These are phyloP conservation scores for Ophiostoma sp. DNA, from an alignment of 2,329 filamentous ascomycete species.

Conservation along the genomic window DNA sequence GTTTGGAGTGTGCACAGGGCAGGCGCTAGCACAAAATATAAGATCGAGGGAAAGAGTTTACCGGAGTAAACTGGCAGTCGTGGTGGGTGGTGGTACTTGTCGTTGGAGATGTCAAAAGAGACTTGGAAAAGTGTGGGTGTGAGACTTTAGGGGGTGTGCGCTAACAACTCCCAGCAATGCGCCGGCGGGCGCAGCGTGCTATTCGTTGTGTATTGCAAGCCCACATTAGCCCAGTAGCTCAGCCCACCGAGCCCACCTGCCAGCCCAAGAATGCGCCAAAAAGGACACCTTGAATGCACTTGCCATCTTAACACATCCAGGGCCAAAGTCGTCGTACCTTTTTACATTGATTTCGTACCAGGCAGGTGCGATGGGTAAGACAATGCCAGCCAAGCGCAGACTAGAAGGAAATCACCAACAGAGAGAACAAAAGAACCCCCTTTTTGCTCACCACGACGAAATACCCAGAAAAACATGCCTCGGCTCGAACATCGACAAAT, in stretches of 20 bases:
- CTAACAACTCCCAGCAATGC: neutral
- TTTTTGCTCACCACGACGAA: neutral
- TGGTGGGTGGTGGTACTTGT: neutral
- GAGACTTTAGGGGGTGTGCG: neutral
- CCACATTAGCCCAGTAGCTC: too few relatives aligned
- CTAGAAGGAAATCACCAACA: slow-evolving; percentile 6
- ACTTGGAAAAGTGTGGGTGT: neutral
- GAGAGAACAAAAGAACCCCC: neutral
- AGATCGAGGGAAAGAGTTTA: neutral
- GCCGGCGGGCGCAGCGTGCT: neutral
- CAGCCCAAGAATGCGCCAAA: neutral
- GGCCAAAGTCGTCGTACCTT: neutral
- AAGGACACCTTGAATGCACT: neutral
- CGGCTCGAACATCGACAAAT: neutral
- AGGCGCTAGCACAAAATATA: slow-evolving; percentile 3
- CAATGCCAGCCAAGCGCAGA: neutral
- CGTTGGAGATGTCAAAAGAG: slow-evolving; percentile 7
- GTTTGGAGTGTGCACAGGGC: neutral
- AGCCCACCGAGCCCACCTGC: neutral
- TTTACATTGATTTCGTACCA: neutral
- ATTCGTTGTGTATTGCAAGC: neutral
- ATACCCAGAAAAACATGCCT: neutral
- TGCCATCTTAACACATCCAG: neutral
- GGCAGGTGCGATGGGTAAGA: slow-evolving; percentile 1
- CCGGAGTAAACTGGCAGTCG: neutral